Conservation (phyloP, 108 stramenopile genomes). For the Discostella stelligeroides region DNA sequence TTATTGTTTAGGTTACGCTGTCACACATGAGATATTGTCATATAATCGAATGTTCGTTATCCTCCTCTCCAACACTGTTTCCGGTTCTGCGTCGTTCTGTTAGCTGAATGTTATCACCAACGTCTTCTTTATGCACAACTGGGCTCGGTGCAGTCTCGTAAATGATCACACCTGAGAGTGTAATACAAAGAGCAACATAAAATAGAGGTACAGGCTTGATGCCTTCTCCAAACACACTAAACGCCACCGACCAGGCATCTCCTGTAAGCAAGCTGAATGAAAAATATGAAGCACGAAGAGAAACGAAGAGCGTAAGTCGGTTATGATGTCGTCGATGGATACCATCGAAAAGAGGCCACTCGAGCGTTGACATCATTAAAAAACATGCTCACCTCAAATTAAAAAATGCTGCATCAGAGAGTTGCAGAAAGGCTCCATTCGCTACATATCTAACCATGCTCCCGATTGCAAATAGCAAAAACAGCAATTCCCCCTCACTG, state of each 20-base stretch:
- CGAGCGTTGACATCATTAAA: no score
- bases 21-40: no score
- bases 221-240: constrained; percentile 78
- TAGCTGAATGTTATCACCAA: constrained; percentile 29
- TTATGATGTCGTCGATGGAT: no score
- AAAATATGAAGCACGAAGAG: no score
- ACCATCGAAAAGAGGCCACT: no score
- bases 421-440: constrained; percentile 65
- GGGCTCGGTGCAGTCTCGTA: constrained; percentile 91
- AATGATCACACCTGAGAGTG: constrained; percentile 81
- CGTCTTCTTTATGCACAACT: constrained; percentile 22
- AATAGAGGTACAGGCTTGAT: constrained; percentile 80
- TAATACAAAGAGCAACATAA: constrained; percentile 80
- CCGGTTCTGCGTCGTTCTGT: constrained; percentile 7
- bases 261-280: constrained; percentile 92
- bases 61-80: neutral
- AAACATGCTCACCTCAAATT: constrained; percentile 59
- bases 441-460: constrained; percentile 60
- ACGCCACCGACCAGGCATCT: constrained; percentile 91
- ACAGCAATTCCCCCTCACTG: constrained; percentile 31
- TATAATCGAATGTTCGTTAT: no score
- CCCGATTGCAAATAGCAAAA: constrained; percentile 60
- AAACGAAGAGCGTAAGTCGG: no score
- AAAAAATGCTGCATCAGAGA: constrained; percentile 80
- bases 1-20: no score